Percentiles rank a stretch among this genome's conserved stretches.
Evolutionary conservation across 1,284 basidiomycete genomes (phyloP).

Genomic region (Anthracocystis panici-leucophaei): DNA sequence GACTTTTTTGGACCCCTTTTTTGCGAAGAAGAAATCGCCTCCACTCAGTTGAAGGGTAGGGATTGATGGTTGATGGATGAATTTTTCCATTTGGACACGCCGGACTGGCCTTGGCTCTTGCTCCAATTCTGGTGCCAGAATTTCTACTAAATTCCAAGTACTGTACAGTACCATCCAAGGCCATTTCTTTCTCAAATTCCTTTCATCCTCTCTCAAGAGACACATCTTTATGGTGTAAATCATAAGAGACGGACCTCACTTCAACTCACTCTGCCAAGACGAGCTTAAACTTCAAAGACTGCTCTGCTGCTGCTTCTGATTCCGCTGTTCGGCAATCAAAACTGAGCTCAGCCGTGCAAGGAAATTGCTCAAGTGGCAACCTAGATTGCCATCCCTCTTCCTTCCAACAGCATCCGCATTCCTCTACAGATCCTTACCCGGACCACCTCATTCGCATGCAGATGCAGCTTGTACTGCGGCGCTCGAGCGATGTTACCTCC

Average conservation of each 20-base stretch:
- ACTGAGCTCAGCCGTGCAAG: conserved; percentile 21
- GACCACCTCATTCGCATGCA: neutral
- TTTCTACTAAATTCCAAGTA: too few species aligned
- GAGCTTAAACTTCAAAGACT: neutral
- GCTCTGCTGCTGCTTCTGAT: neutral
- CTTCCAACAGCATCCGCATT: neutral
- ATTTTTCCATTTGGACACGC: too few species aligned
- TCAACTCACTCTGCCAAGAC: conserved; percentile 1
- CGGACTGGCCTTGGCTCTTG: too few species aligned
- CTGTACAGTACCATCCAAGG: too few species aligned
- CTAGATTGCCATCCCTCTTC: neutral
- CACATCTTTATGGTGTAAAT: too few species aligned
- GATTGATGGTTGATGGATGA: too few species aligned
- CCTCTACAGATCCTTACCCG: neutral
- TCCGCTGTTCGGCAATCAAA: conserved; percentile 22
- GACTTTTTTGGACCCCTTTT: conserved; percentile 28
- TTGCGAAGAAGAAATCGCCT: conserved; percentile 21
- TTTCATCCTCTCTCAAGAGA: too few species aligned
- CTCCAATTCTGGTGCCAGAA: too few species aligned
- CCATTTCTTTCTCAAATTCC: too few species aligned
- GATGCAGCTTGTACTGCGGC: neutral
- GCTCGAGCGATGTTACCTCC: conserved; percentile 1
- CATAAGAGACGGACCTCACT: too few species aligned
- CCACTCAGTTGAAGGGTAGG: too few species aligned
- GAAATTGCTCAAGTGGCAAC: neutral